These are phyloP conservation scores for Epichloe baconii DNA, from an alignment of 2,329 filamentous ascomycete genomes.

Conservation along the genomic window DNA sequence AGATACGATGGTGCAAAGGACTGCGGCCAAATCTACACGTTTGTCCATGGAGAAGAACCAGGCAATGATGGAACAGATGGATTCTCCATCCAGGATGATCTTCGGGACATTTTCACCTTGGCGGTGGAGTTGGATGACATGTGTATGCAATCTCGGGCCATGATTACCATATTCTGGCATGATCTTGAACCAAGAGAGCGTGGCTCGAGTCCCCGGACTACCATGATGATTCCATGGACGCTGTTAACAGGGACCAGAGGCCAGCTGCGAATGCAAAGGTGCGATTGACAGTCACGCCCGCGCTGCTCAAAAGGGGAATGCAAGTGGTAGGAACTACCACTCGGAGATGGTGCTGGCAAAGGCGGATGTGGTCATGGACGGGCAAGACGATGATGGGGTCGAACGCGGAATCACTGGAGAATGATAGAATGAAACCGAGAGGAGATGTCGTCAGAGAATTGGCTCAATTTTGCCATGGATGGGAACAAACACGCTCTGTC, in stretches of 20 bases:
- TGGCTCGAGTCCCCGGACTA: not conserved
- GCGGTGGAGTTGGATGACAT: not conserved
- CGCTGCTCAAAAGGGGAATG: conserved; percentile 8
- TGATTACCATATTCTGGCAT: not conserved
- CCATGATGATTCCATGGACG: not conserved
- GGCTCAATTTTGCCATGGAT: no score
- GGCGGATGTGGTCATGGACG: not conserved
- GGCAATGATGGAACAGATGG: not conserved
- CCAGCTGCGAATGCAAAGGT: not conserved
- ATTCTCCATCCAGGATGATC: not conserved
- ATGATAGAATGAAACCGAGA: not conserved
- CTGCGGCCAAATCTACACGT: not conserved
- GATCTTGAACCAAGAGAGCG: not conserved
- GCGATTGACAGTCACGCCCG: conserved; percentile 3
- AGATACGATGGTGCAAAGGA: not conserved
- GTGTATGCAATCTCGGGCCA: not conserved
- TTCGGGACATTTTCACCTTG: not conserved
- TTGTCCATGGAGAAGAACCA: not conserved
- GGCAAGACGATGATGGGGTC: not conserved
- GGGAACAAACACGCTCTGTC: no score
- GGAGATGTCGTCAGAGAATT: not conserved
- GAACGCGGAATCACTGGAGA: not conserved
- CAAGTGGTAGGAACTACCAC: conserved; percentile 7
- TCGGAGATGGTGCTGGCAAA: conserved; percentile 2
- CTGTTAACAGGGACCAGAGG: not conserved